Conservation (phyloP, 495 filamentous ascomycete genomes). For the Pyrenula massariospora region DNA sequence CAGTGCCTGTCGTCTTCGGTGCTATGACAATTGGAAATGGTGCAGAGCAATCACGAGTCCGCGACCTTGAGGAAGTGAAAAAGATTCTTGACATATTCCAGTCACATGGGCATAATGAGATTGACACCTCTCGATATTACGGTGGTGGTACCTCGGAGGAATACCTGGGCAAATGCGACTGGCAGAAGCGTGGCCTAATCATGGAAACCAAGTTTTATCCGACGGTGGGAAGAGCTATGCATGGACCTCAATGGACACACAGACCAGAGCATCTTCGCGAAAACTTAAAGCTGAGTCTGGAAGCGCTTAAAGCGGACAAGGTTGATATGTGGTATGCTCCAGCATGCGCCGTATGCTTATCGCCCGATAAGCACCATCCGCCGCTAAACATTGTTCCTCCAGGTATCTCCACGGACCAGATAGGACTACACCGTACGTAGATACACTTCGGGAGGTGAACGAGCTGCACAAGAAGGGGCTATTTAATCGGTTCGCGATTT, state of each 20-base stretch:
- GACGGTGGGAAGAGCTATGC: conserved; percentile 5
- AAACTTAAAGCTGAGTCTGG: conserved; percentile 26
- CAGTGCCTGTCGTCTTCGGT: neutral
- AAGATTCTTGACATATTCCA: conserved; percentile 42
- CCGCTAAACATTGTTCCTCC: too few relatives aligned
- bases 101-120: conserved; percentile 38
- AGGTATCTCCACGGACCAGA: conserved; percentile 35
- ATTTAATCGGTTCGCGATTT: conserved; percentile 34
- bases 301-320: conserved; percentile 30
- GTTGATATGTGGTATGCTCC: conserved; percentile 26
- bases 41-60: conserved; percentile 13
- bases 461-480: conserved; percentile 32
- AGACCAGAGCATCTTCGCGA: conserved; percentile 22
- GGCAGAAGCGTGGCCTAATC: conserved; percentile 32
- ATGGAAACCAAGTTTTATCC: conserved; percentile 45
- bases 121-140: conserved; percentile 47
- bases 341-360: too few relatives aligned
- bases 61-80: conserved; percentile 10
- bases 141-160: conserved; percentile 38
- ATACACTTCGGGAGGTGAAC: conserved; percentile 34
- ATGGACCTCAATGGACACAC: conserved; percentile 13
- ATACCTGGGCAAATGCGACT: conserved; percentile 31
- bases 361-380: too few relatives aligned
- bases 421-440: conserved; percentile 32
- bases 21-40: neutral